Conservation (phyloP, 352 stramenopile genomes). For the Phytophthora pluvialis region DNA sequence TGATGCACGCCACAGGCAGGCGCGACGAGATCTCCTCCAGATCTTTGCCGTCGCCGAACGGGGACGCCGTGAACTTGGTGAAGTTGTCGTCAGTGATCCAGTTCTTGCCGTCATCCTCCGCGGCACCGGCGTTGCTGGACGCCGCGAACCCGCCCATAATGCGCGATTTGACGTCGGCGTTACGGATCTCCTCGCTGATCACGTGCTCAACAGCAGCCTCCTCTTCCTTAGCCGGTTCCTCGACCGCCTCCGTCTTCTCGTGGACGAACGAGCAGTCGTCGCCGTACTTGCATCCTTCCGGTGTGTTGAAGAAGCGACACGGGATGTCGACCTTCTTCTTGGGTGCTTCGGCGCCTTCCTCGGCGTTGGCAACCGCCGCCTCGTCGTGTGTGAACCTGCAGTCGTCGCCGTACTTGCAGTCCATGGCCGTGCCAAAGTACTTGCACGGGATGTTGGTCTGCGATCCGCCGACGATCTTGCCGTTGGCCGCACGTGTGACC, state of each 20-base stretch:
- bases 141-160: conserved; percentile 86
- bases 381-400: conserved; percentile 86
- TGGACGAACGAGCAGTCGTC: conserved; percentile 79
- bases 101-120: conserved; percentile 89
- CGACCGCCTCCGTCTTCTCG: conserved; percentile 45
- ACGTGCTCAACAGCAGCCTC: conserved; percentile 41
- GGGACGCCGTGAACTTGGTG: conserved; percentile 64
- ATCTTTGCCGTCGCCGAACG: conserved; percentile 78
- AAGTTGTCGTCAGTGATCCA: conserved; percentile 83
- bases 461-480: conserved; percentile 65
- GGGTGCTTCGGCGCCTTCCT: conserved; percentile 25
- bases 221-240: conserved; percentile 16
- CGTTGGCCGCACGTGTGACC: conserved; percentile 65
- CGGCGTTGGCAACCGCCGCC: conserved; percentile 10
- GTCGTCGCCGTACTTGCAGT: conserved; percentile 81
- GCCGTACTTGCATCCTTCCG: conserved; percentile 75
- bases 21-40: conserved; percentile 63
- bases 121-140: conserved; percentile 75
- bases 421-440: conserved; percentile 77
- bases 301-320: conserved; percentile 81
- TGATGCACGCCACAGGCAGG: conserved; percentile 80
- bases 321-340: conserved; percentile 75
- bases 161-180: conserved; percentile 86
- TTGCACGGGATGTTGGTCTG: conserved; percentile 72
- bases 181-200: conserved; percentile 62